Evolutionary conservation across 805 yeast genomes (phyloP), one percentile per base, ranked within the genome.

Genomic region (Ogataea polymorpha): DNA sequence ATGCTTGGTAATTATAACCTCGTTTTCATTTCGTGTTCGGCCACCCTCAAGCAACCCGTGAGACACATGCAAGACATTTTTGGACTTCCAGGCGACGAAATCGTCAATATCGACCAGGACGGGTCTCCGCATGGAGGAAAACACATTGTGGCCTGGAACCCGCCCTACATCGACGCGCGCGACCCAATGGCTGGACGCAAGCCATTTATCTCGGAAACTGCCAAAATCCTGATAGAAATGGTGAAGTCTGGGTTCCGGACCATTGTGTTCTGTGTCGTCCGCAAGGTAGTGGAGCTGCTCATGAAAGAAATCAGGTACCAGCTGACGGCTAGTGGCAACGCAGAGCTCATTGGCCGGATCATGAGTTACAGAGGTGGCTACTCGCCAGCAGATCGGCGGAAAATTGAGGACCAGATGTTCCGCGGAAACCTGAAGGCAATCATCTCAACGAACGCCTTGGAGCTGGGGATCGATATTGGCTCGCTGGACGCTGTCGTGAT

Each of bases 291-390:
- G 62, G 99, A 93, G 62, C 65, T 86, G 17, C 55, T 93, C 33
- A 86, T 91, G 85, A 85, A 87, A 49, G 91, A 87, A 40, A 83
- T 90, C 0, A 63, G 95, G 38, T 68, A 66, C n/a, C 60, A 70
- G 13, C 66, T 81, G 24, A 64, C 69, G 25, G 70, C 68, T 20
- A 53, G 67, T 33, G 71, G 72, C 23, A 68, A 68, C 48, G 53
- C 68, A 10, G 74, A 75, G 23, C 54, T 78, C 35, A 55, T 71
- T 3, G 66, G 76, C n/a, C 83, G 82, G 42, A 82, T 90, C 3
- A 86, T 88, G 95, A 80, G 95, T 37, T 93, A 93, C 54, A 69
- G 99, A 49, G 99, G 98, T 26, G 99, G 99, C 1, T 93, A 93
- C 56, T 79, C 95, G 3, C 81, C 90, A 2, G 64, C 74, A 2